Percentiles rank a stretch among this genome's conserved stretches.
phyloP scores from a whole-genome alignment of 768 basidiomycete genomes.

The Psilocybe cyanescens region DNA sequence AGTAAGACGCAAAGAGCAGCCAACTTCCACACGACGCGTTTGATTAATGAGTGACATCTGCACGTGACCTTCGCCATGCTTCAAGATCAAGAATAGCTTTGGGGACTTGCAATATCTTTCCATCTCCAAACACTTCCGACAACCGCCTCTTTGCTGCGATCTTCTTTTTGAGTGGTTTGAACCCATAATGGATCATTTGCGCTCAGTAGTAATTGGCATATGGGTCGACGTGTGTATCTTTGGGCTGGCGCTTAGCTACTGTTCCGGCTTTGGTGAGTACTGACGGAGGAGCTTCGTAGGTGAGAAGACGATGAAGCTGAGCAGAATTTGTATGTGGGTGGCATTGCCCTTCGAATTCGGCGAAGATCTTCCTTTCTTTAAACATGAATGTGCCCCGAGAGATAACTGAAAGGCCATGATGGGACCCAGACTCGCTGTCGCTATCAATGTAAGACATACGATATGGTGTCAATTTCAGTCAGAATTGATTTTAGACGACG shows the following conservation, averaged over 20 bases:
- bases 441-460: neutral
- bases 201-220: constrained; percentile 28
- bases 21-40: no score
- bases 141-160: constrained; percentile 29
- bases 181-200: constrained; percentile 32
- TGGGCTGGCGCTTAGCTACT: constrained; percentile 27
- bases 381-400: constrained; percentile 23
- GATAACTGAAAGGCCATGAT: constrained; percentile 18
- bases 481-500: no score
- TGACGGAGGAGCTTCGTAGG: constrained; percentile 25
- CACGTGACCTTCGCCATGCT: neutral
- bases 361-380: constrained; percentile 20
- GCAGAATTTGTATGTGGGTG: constrained; percentile 19
- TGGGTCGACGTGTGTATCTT: constrained; percentile 22
- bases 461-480: no score
- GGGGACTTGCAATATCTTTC: constrained; percentile 23
- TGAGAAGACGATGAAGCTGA: constrained; percentile 26
- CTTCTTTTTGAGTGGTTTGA: constrained; percentile 28
- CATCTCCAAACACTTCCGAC: constrained; percentile 22
- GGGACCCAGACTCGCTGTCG: neutral
- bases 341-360: constrained; percentile 20
- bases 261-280: constrained; percentile 30
- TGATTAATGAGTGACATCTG: no score
- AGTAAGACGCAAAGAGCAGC: neutral
- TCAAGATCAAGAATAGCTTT: constrained; percentile 25